Percentiles rank a stretch among this genome's conserved stretches.
Evolutionary conservation across 73 alveolate species (phyloP).

Genomic region (Urostyla sp.): DNA sequence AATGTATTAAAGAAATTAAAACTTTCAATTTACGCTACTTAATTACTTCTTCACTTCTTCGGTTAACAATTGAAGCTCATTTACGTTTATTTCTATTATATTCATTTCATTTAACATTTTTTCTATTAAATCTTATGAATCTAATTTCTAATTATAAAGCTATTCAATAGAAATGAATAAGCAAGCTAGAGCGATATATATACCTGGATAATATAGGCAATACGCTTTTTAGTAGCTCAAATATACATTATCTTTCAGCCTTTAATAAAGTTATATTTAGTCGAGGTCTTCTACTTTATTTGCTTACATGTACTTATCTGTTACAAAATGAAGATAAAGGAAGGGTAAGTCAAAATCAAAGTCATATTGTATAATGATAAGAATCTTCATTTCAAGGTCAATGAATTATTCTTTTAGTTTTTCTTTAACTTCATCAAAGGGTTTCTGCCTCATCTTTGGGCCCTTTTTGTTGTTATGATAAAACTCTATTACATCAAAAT

Average conservation of each 20-base stretch:
- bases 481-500: neutral
- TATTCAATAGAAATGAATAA: neutral
- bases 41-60: too few species aligned
- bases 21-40: too few species aligned
- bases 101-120: too few species aligned
- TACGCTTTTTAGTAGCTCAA: constrained; percentile 12
- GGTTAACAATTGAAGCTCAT: too few species aligned
- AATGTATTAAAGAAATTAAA: too few species aligned
- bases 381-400: constrained; percentile 24
- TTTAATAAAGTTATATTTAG: neutral
- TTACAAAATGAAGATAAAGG: neutral
- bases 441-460: constrained; percentile 6
- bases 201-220: constrained; percentile 45
- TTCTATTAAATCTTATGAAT: too few species aligned
- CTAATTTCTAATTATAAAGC: too few species aligned
- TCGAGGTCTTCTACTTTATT: neutral
- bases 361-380: constrained; percentile 8
- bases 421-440: constrained; percentile 15
- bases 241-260: neutral
- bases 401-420: neutral
- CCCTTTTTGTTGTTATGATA: constrained; percentile 8
- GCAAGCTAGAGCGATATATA: constrained; percentile 35
- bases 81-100: too few species aligned
- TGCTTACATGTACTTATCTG: neutral
- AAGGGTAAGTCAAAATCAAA: constrained; percentile 39